phyloP scores from a whole-genome alignment of 257 asterid genomes.

The Mentha longifolia region DNA sequence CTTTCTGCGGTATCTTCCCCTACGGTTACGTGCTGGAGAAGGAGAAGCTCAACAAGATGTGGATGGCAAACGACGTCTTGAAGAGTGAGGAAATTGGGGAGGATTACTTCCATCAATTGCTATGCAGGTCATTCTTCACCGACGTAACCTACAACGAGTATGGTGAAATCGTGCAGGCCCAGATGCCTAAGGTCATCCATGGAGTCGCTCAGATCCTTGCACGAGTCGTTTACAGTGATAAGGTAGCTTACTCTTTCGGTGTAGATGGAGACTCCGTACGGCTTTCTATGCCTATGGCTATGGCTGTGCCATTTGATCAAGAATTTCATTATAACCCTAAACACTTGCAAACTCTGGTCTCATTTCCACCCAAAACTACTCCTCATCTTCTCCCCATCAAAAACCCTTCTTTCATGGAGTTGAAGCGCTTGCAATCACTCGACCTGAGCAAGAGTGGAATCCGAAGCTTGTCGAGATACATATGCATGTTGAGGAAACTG shows the following conservation, averaged over 20 bases:
- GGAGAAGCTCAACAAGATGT: slow-evolving; percentile 26
- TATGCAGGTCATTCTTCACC: slow-evolving; percentile 25
- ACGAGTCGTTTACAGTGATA: neutral
- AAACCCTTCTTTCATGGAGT: neutral
- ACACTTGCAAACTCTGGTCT: slow-evolving; percentile 1
- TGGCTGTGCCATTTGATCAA: no score
- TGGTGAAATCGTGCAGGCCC: slow-evolving; percentile 13
- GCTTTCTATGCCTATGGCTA: slow-evolving; percentile 1
- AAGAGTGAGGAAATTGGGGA: slow-evolving; percentile 8
- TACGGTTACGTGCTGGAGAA: no score
- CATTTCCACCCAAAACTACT: neutral
- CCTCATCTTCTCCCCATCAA: neutral
- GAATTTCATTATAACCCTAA: no score
- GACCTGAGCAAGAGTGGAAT: slow-evolving; percentile 25
- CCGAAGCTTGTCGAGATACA: neutral
- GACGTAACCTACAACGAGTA: slow-evolving; percentile 16
- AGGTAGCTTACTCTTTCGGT: neutral
- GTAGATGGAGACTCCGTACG: neutral
- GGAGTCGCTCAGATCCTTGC: neutral
- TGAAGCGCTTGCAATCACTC: slow-evolving; percentile 21
- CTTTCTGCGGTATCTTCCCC: slow-evolving; percentile 25
- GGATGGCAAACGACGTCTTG: slow-evolving; percentile 22
- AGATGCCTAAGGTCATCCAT: neutral
- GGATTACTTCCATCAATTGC: slow-evolving; percentile 17
- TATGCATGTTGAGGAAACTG: slow-evolving; percentile 10